Percentiles rank a stretch among this genome's conserved stretches.
phyloP scores from a whole-genome alignment of 768 basidiomycete genomes.

The Mycena belliarum region DNA sequence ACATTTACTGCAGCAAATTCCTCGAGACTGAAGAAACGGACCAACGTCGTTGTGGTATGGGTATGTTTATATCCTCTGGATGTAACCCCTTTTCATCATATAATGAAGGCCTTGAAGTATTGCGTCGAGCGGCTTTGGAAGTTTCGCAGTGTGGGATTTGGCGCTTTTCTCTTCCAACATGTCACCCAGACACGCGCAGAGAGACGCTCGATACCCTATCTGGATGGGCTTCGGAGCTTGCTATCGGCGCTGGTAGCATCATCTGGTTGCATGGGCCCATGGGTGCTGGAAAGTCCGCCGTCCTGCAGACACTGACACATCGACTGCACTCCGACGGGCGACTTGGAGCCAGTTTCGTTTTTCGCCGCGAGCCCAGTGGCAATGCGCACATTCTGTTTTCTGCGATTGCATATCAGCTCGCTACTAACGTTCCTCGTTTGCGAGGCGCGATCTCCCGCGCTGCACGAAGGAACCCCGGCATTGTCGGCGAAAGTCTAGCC shows the following conservation, averaged over 20 bases:
- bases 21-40: background rate
- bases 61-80: background rate
- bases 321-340: background rate
- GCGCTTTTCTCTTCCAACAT: background rate
- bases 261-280: conserved; percentile 10
- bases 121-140: background rate
- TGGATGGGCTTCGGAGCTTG: conserved; percentile 1
- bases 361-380: background rate
- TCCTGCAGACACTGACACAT: conserved; percentile 6
- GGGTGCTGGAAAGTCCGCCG: conserved; percentile 19
- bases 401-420: conserved; percentile 13
- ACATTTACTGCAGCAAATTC: conserved; percentile 6
- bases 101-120: conserved; percentile 9
- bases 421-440: conserved; percentile 10
- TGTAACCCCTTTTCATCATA: background rate
- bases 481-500: conserved; percentile 4
- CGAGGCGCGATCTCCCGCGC: conserved; percentile 9
- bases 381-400: conserved; percentile 6
- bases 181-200: conserved; percentile 12
- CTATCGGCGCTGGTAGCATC: background rate
- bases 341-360: conserved; percentile 9
- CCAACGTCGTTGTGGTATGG: background rate
- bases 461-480: conserved; percentile 1
- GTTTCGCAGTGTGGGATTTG: background rate
- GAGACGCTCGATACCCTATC: background rate